phyloP scores from a whole-genome alignment of 2,329 filamentous ascomycete genomes.

The Didymella pinodella region DNA sequence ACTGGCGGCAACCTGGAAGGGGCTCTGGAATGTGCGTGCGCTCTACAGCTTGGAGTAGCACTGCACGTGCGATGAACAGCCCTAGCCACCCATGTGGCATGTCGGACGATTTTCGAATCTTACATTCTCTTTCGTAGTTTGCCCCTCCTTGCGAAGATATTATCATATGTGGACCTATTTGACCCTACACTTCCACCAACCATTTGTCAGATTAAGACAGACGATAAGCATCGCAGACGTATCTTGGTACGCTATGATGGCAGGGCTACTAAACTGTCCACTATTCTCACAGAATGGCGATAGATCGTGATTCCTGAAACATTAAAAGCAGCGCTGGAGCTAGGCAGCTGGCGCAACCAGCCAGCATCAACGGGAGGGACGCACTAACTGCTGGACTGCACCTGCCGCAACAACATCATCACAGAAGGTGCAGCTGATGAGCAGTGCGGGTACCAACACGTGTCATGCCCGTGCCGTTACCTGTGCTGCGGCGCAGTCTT shows the following conservation, averaged over 20 bases:
- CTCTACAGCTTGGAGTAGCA: conserved; percentile 15
- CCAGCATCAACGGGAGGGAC: conserved; percentile 14
- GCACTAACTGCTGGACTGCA: conserved; percentile 12
- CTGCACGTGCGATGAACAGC: conserved; percentile 7
- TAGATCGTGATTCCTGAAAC: conserved; percentile 13
- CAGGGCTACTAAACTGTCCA: background rate
- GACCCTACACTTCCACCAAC: background rate
- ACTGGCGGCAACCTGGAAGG: conserved; percentile 13
- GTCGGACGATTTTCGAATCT: conserved; percentile 3
- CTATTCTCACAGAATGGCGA: background rate
- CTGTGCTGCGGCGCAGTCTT: conserved; percentile 11
- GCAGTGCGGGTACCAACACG: conserved; percentile 11
- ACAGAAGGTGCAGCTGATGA: conserved; percentile 4
- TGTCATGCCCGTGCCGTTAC: conserved; percentile 9
- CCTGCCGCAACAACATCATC: conserved; percentile 4
- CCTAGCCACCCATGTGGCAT: conserved; percentile 2
- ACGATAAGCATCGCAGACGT: background rate
- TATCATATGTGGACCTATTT: background rate
- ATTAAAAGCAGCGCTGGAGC: conserved; percentile 19
- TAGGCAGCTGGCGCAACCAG: conserved; percentile 18
- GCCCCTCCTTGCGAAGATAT: background rate
- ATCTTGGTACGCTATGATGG: conserved; percentile 2
- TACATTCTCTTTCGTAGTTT: background rate
- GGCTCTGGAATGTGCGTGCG: conserved; percentile 15
- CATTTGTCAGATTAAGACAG: background rate